Conservation (phyloP, 805 yeast genomes). For the Cyberlindnera maritima region DNA sequence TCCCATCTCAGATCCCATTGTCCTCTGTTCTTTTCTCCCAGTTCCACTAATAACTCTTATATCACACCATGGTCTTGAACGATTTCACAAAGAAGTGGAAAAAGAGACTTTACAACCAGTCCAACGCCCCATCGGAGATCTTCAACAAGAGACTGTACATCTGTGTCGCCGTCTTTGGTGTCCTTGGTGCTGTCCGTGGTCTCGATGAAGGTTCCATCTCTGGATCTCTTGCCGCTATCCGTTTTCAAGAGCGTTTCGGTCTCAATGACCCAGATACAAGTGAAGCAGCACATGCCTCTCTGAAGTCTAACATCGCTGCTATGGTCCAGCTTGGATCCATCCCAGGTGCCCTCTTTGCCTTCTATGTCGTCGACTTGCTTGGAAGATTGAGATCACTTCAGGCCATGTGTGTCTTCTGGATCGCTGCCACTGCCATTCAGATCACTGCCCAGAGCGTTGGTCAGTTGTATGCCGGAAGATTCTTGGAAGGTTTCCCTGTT, state of each 20-base stretch:
- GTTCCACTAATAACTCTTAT: neutral
- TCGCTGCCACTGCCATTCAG: slow-evolving; percentile 45
- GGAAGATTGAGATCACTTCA: slow-evolving; percentile 51
- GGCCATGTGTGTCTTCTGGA: slow-evolving; percentile 40
- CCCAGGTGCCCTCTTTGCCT: slow-evolving; percentile 49
- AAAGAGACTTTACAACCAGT: slow-evolving; percentile 11
- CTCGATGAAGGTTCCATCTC: slow-evolving; percentile 53
- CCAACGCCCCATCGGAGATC: slow-evolving; percentile 38
- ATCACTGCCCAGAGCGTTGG: slow-evolving; percentile 43
- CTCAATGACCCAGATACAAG: slow-evolving; percentile 38
- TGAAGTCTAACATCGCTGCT: slow-evolving; percentile 50
- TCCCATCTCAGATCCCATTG: too few species aligned
- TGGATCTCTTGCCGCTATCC: slow-evolving; percentile 41
- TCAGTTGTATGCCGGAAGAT: slow-evolving; percentile 53
- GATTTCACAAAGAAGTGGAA: slow-evolving; percentile 1
- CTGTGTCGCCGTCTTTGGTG: slow-evolving; percentile 47
- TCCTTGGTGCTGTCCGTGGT: slow-evolving; percentile 57
- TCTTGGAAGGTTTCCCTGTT: slow-evolving; percentile 51
- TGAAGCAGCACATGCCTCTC: slow-evolving; percentile 36
- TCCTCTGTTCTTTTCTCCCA: neutral
- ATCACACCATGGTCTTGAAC: neutral
- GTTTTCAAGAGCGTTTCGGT: slow-evolving; percentile 43
- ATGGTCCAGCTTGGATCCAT: slow-evolving; percentile 58
- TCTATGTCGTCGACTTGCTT: slow-evolving; percentile 43
- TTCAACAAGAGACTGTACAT: slow-evolving; percentile 44